Evolutionary conservation across 2,329 filamentous ascomycete species (phyloP).

Genomic region (Pseudocercospora musae): DNA sequence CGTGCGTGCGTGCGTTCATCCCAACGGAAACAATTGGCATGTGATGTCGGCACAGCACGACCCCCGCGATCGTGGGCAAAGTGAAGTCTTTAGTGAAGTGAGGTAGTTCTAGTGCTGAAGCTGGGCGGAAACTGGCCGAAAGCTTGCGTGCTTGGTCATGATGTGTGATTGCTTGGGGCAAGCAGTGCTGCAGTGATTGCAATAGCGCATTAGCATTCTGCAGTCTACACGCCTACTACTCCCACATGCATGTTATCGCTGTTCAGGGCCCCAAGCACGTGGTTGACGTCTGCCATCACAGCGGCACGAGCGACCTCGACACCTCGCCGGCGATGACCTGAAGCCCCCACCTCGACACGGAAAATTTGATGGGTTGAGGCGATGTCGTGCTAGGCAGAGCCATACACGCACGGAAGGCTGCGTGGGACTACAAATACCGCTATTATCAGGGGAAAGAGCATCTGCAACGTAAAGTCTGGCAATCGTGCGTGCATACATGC

Average conservation of each 20-base stretch:
- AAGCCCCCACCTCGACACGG: not conserved
- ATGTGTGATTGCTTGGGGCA: not conserved
- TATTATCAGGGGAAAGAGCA: not conserved
- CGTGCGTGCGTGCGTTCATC: too few relatives aligned
- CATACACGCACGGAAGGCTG: not conserved
- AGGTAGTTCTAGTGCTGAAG: not conserved
- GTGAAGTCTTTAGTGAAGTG: not conserved
- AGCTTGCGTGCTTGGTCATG: not conserved
- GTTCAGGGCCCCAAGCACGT: not conserved
- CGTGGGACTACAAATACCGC: not conserved
- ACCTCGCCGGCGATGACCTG: not conserved
- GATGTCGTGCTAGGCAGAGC: conserved; percentile 4
- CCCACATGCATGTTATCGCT: not conserved
- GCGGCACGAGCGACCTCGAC: not conserved
- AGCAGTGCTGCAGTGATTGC: not conserved
- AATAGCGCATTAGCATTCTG: not conserved
- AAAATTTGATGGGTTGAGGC: conserved; percentile 4
- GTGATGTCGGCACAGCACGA: not conserved
- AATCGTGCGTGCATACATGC: conserved; percentile 5
- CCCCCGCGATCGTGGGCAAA: not conserved
- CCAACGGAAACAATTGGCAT: not conserved
- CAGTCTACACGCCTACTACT: not conserved
- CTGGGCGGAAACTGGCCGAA: not conserved
- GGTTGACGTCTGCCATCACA: not conserved
- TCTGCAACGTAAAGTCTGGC: not conserved